A percentile compares a stretch with the other conserved stretches of the same genome.
phyloP scores from a whole-genome alignment of 208 protist species.

The Trypanosoma boissoni region DNA sequence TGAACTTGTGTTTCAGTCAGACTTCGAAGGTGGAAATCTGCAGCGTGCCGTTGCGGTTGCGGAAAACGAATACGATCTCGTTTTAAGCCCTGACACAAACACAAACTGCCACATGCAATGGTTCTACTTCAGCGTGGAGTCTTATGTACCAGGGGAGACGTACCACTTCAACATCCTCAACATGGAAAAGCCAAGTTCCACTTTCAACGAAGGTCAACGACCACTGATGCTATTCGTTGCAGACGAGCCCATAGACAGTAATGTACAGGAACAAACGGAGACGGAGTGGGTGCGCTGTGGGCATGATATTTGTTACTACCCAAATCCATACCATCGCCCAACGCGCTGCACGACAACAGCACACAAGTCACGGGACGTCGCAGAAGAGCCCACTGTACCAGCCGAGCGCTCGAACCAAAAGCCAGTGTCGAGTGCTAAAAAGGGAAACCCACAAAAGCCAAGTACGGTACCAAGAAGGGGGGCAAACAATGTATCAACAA shows the following conservation, averaged over 20 bases:
- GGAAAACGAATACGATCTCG: conserved; percentile 92
- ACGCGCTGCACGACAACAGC: conserved; percentile 27
- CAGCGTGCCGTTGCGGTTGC: conserved; percentile 83
- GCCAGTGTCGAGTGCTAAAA: not conserved
- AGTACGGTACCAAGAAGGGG: not conserved
- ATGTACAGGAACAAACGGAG: no score
- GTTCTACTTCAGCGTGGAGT: conserved; percentile 93
- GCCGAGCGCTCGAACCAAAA: not conserved
- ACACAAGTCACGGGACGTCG: not conserved
- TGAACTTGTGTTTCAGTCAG: conserved; percentile 82
- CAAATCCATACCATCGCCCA: conserved; percentile 65
- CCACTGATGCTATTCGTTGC: conserved; percentile 88
- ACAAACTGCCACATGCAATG: conserved; percentile 96
- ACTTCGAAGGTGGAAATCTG: conserved; percentile 96
- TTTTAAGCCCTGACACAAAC: conserved; percentile 92
- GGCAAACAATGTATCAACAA: not conserved
- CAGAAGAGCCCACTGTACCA: no score
- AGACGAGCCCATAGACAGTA: not conserved
- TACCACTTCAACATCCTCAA: conserved; percentile 98
- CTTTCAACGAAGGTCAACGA: conserved; percentile 95
- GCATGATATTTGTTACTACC: conserved; percentile 81
- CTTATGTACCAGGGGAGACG: conserved; percentile 53
- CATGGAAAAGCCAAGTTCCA: conserved; percentile 91
- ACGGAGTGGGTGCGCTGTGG: conserved; percentile 63
- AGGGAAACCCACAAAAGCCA: not conserved